Conservation (phyloP, 768 basidiomycete genomes). For the Tricholoma bakamatsutake region DNA sequence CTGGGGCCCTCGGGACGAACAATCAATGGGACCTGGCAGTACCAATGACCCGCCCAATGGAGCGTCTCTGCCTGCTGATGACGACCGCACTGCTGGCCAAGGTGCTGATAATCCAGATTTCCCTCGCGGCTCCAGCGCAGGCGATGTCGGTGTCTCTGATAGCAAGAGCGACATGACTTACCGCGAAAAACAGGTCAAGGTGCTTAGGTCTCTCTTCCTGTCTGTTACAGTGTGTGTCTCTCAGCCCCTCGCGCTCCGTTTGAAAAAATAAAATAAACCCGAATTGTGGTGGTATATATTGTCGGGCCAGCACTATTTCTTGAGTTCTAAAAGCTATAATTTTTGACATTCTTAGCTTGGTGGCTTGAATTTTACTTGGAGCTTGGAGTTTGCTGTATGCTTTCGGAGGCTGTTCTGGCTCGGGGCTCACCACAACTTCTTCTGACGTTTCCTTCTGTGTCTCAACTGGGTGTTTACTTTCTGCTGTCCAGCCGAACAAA, state of each 20-base stretch:
- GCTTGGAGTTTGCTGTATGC: conserved; percentile 22
- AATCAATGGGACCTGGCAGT: conserved; percentile 35
- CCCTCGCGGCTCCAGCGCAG: conserved; percentile 44
- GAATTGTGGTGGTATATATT: conserved; percentile 22
- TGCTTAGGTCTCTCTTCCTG: conserved; percentile 64
- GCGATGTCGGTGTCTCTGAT: conserved; percentile 34
- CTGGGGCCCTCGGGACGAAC: conserved; percentile 49
- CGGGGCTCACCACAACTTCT: conserved; percentile 41
- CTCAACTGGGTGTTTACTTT: conserved; percentile 64
- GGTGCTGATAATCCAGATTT: conserved; percentile 48
- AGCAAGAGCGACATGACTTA: conserved; percentile 39
- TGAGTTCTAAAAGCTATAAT: conserved; percentile 24
- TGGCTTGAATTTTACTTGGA: conserved; percentile 22
- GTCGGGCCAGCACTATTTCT: conserved; percentile 30
- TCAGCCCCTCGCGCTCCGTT: conserved; percentile 9
- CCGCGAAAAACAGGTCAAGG: conserved; percentile 81
- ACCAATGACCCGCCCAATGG: conserved; percentile 40
- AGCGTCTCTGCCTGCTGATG: conserved; percentile 43
- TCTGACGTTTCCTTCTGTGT: conserved; percentile 40
- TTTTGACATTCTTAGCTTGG: conserved; percentile 29
- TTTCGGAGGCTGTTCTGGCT: conserved; percentile 35
- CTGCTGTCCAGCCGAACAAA: conserved; percentile 83
- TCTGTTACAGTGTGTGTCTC: conserved; percentile 14
- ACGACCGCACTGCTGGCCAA: conserved; percentile 40
- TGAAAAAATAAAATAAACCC: conserved; percentile 3